Base-by-base conservation (phyloP, 2,329 filamentous ascomycete genomes). In the Cladosporium sp. region DNA sequence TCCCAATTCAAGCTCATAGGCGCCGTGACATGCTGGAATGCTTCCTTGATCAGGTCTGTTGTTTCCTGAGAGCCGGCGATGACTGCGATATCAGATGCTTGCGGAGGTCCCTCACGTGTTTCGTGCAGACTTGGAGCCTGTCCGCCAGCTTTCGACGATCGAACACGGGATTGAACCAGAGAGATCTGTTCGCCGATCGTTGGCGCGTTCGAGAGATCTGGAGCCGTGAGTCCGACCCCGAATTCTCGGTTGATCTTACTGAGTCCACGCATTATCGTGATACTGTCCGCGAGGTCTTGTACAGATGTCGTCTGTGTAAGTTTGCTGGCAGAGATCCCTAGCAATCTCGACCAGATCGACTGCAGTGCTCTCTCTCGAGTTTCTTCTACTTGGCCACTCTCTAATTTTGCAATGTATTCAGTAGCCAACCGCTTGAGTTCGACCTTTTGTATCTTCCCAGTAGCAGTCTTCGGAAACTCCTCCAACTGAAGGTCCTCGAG, bases 261-360 rank as follows among this genome's bases (percentile, higher is more conserved):
- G 4, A 36, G 19, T 8, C 47, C 39, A 30, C 55, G 40, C 59
- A 61, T 61, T 19, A 61, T 34, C 7, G 59, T 52, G 30, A 60
- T 60, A 34, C 52, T 57, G 54, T 60, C 59, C 6, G 50, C 54
- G 14, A 60, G 30, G 6, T 40, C 38, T 19, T 40, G 5, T 19
- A 40, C 14, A n/a, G 12, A 17, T 3, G 42, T 20, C 7, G 42
- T 25, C 12, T 20, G 42, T 14, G 42, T 12, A 28, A 25, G 42
- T 5, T 14, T 45, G 42, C 4, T 19, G 3, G 14, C 42, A 14
- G 42, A 45, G 5, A 15, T 25, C 3, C 19, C 42, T n/a, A 22
- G 14, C 42, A 15, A 34, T 12, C 8, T 34, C 11, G 30, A 34
- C 30, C 30, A 34, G 30, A 34, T 34, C 30, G 30, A 9, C 9